Conservation (phyloP, 2,329 filamentous ascomycete species). For the Fusarium newnesense region DNA sequence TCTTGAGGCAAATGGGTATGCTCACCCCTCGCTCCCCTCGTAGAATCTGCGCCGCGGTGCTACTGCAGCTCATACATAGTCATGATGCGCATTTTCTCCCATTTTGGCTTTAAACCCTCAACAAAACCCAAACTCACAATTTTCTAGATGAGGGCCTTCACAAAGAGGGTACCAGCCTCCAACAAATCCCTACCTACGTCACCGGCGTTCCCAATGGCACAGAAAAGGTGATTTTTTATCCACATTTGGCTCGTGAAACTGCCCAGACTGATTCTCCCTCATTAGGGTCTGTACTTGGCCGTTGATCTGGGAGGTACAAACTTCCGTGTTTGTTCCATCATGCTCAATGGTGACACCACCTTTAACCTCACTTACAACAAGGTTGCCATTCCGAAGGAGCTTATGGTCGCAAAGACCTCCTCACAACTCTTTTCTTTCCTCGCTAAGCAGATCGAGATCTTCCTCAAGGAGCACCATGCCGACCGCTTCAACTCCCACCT, state of each 20-base stretch:
- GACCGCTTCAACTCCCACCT: slow-evolving; percentile 83
- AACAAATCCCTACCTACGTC: slow-evolving; percentile 97
- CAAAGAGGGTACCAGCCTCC: slow-evolving; percentile 82
- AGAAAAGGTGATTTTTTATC: slow-evolving; percentile 76
- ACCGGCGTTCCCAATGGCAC: slow-evolving; percentile 96
- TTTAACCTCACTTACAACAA: slow-evolving; percentile 95
- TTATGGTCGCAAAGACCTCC: slow-evolving; percentile 90
- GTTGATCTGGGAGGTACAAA: slow-evolving; percentile 99
- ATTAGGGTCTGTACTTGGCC: slow-evolving; percentile 89
- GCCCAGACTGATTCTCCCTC: slow-evolving; percentile 16
- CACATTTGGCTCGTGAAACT: not conserved
- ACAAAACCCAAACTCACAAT: slow-evolving; percentile 22
- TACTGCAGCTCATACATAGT: slow-evolving; percentile 7
- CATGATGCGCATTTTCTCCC: slow-evolving; percentile 22
- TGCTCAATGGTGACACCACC: slow-evolving; percentile 92
- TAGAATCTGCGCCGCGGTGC: slow-evolving; percentile 8
- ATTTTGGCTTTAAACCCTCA: slow-evolving; percentile 11
- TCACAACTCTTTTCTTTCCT: slow-evolving; percentile 92
- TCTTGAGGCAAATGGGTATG: slow-evolving; percentile 83
- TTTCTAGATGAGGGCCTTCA: slow-evolving; percentile 79
- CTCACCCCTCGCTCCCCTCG: slow-evolving; percentile 17
- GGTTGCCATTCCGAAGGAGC: slow-evolving; percentile 85
- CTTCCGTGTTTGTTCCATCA: slow-evolving; percentile 96
- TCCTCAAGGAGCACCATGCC: slow-evolving; percentile 86
- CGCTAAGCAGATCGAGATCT: slow-evolving; percentile 89